Evolutionary conservation across 164 flowering plant species (phyloP).

Genomic region (Piper longum): DNA sequence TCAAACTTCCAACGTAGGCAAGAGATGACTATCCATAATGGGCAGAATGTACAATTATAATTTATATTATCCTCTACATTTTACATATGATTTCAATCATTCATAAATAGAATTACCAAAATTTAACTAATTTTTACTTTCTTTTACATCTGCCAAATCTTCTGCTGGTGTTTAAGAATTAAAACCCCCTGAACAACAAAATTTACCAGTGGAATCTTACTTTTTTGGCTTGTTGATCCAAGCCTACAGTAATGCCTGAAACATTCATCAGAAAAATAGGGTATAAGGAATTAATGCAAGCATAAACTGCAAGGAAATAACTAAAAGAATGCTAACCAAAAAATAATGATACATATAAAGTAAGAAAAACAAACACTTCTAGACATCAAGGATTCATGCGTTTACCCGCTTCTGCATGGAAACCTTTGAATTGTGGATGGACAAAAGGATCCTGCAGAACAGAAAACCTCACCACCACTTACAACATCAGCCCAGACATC

Average conservation of each 20-base stretch:
- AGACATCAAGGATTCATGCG: slow-evolving; percentile 19
- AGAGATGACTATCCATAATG: too few species aligned
- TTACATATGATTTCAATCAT: too few species aligned
- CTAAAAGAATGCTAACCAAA: not conserved
- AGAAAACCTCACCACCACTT: slow-evolving; percentile 59
- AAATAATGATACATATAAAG: slow-evolving; percentile 1
- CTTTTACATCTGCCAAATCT: too few species aligned
- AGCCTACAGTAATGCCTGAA: slow-evolving; percentile 84
- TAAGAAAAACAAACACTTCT: slow-evolving; percentile 3
- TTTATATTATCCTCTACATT: too few species aligned
- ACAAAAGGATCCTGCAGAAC: slow-evolving; percentile 89
- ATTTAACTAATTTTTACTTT: too few species aligned
- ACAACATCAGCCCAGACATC: slow-evolving; percentile 77
- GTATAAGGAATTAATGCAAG: slow-evolving; percentile 3
- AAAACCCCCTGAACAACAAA: not conserved
- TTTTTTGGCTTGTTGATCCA: slow-evolving; percentile 60
- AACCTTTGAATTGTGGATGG: slow-evolving; percentile 47
- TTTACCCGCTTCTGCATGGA: slow-evolving; percentile 81
- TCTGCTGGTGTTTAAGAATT: too few species aligned
- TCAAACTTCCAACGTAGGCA: too few species aligned
- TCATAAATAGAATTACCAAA: too few species aligned
- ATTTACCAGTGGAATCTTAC: slow-evolving; percentile 25
- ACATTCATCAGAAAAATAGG: slow-evolving; percentile 5
- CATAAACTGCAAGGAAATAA: not conserved
- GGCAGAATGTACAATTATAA: too few species aligned